A percentile compares a stretch with the other conserved stretches of the same genome.
phyloP scores from a whole-genome alignment of 306 rosid species.

The Hylodesmum podocarpum region DNA sequence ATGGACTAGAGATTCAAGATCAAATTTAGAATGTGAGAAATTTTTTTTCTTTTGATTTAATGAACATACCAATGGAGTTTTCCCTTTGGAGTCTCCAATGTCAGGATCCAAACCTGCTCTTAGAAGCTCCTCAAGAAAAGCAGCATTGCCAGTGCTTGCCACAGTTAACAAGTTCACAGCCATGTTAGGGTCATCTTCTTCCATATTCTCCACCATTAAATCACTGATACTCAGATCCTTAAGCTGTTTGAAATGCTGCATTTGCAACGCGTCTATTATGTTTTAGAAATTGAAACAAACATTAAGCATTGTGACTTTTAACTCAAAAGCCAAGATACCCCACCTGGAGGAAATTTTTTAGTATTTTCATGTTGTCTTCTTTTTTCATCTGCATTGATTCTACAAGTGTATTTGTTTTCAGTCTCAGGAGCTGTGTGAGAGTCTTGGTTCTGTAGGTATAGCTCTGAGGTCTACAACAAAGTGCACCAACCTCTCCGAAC shows the following conservation, averaged over 20 bases:
- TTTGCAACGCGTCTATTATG: background rate
- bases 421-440: conserved; percentile 80
- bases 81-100: conserved; percentile 68
- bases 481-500: conserved; percentile 85
- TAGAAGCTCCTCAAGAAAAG: conserved; percentile 79
- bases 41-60: background rate
- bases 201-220: conserved; percentile 42
- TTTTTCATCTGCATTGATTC: conserved; percentile 62
- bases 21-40: background rate
- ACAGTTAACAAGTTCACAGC: conserved; percentile 53
- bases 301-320: background rate
- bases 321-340: background rate
- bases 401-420: conserved; percentile 58
- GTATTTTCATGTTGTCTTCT: conserved; percentile 55
- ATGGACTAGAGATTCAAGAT: background rate
- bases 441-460: conserved; percentile 78
- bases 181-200: conserved; percentile 59
- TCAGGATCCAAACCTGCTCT: conserved; percentile 77
- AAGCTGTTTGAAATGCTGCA: conserved; percentile 71
- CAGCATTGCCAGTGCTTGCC: conserved; percentile 66
- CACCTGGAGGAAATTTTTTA: conserved; percentile 78
- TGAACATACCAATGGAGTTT: conserved; percentile 69
- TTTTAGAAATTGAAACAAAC: background rate
- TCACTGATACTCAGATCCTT: conserved; percentile 50
- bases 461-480: conserved; percentile 66